Conservation (phyloP, 345 rosid genomes). For the Corymbia maculata region DNA sequence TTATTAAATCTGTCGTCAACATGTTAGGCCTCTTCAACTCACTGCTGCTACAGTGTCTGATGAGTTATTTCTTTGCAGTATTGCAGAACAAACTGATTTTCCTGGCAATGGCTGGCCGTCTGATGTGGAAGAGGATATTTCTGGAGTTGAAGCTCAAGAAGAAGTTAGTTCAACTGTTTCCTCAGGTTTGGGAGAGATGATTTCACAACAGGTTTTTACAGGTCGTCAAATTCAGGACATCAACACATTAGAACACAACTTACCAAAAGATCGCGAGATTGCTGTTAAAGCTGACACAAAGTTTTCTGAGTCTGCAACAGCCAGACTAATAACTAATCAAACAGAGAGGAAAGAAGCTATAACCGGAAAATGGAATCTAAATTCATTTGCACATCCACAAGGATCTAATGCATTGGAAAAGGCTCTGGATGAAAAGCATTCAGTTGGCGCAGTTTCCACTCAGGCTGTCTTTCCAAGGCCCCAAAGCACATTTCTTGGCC, state of each 20-base stretch:
- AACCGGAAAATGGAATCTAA: background rate
- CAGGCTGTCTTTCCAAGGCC: constrained; percentile 13
- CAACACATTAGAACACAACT: constrained; percentile 4
- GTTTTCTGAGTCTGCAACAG: constrained; percentile 17
- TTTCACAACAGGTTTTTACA: constrained; percentile 3
- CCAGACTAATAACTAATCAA: constrained; percentile 8
- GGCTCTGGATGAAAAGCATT: constrained; percentile 6
- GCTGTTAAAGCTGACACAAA: constrained; percentile 14
- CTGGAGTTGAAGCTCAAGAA: constrained; percentile 13
- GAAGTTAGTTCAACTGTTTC: constrained; percentile 15
- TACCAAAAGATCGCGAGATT: constrained; percentile 1
- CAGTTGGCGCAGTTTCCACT: constrained; percentile 19
- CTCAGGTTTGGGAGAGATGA: constrained; percentile 17
- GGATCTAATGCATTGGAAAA: constrained; percentile 21
- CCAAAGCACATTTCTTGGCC: constrained; percentile 24
- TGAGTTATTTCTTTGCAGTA: constrained; percentile 20
- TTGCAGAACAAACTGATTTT: constrained; percentile 23
- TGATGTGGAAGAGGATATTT: constrained; percentile 45
- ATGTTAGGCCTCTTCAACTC: background rate
- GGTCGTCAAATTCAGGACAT: constrained; percentile 7
- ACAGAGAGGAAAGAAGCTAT: background rate
- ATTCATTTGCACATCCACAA: background rate
- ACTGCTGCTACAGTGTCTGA: background rate
- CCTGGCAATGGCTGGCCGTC: constrained; percentile 21
- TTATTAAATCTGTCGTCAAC: background rate